Percentiles rank a stretch among this genome's conserved stretches.
Conservation (phyloP, 371 early-diverging fungal species). For the Umbelopsis sp. region DNA sequence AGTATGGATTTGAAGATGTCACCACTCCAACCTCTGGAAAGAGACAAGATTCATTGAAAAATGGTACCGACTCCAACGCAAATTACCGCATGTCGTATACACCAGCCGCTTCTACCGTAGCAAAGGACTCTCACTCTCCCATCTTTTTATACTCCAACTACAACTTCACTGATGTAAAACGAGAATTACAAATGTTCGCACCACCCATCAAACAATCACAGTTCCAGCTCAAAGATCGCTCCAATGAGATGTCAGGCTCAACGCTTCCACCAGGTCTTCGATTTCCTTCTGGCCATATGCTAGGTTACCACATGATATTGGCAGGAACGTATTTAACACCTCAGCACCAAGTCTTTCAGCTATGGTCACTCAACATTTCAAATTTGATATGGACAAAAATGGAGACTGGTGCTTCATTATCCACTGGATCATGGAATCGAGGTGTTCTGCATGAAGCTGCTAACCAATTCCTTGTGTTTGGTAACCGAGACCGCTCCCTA, state of each 20-base stretch:
- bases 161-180: constrained; percentile 76
- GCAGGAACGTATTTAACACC: constrained; percentile 74
- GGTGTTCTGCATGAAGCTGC: constrained; percentile 62
- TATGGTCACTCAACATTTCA: constrained; percentile 75
- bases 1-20: not conserved
- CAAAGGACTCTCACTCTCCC: constrained; percentile 26
- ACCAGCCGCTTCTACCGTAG: not conserved
- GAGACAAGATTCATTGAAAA: constrained; percentile 6
- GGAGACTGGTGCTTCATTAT: constrained; percentile 66
- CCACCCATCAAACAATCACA: constrained; percentile 28
- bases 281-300: constrained; percentile 73
- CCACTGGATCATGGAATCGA: constrained; percentile 80
- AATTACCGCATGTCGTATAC: constrained; percentile 16
- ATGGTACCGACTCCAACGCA: not conserved
- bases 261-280: constrained; percentile 76
- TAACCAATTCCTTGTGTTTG: constrained; percentile 69
- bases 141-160: constrained; percentile 78
- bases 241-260: constrained; percentile 60
- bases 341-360: constrained; percentile 64
- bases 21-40: not conserved
- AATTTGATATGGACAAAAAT: constrained; percentile 69
- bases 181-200: constrained; percentile 71
- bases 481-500: constrained; percentile 65
- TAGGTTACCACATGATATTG: constrained; percentile 75
- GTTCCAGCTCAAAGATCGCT: constrained; percentile 58